Evolutionary conservation across 176 grass and related monocot genomes (phyloP).

Genomic region (Triticum timopheevii): DNA sequence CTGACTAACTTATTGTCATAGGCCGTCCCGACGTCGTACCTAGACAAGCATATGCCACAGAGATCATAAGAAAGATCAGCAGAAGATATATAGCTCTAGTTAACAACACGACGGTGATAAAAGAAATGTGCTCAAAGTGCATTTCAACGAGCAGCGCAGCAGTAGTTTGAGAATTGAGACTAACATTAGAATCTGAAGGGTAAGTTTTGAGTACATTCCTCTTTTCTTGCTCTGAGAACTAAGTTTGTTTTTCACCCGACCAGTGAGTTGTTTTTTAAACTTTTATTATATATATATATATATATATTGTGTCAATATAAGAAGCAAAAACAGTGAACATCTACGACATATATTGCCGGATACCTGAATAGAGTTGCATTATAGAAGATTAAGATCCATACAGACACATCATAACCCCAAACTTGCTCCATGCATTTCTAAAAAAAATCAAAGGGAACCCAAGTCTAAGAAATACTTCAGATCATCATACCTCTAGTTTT

Average conservation of each 20-base stretch:
- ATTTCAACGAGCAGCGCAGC: too few relatives aligned
- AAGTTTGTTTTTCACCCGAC: too few relatives aligned
- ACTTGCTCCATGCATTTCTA: too few relatives aligned
- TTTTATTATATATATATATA: neutral
- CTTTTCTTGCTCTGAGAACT: neutral
- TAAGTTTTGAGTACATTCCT: neutral
- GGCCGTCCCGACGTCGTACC: neutral
- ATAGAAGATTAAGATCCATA: neutral
- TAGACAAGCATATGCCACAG: neutral
- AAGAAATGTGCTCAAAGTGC: neutral
- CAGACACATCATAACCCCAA: too few relatives aligned
- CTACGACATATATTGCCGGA: neutral
- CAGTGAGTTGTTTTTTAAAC: too few relatives aligned
- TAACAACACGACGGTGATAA: neutral
- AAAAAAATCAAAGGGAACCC: too few relatives aligned
- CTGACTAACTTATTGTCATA: neutral
- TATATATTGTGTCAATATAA: neutral
- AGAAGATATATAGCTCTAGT: neutral
- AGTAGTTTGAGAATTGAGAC: too few relatives aligned
- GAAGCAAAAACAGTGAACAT: neutral
- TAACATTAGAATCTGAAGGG: neutral
- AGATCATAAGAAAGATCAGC: neutral
- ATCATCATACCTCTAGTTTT: neutral
- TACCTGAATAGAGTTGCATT: neutral
- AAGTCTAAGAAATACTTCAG: neutral